A percentile compares a stretch with the other conserved stretches of the same genome.
These are phyloP conservation scores for Mariannaea elegans DNA, from an alignment of 2,329 filamentous ascomycete genomes.

Conservation along the genomic window DNA sequence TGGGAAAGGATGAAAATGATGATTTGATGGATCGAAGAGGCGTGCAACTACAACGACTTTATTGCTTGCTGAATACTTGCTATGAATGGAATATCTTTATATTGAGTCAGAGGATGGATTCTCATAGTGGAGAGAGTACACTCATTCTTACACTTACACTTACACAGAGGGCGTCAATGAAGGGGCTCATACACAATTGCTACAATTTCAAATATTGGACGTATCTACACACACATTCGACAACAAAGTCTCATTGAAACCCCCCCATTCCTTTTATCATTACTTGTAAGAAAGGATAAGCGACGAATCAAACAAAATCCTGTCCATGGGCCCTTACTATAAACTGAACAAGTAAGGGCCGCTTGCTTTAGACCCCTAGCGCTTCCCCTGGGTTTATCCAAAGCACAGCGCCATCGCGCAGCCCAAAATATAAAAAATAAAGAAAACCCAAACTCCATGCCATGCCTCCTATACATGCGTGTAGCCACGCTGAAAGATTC, in stretches of 20 bases:
- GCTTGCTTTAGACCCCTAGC: background rate
- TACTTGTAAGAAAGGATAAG: slow-evolving; percentile 14
- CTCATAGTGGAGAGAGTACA: no score
- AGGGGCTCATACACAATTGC: no score
- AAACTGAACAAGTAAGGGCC: background rate
- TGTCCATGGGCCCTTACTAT: slow-evolving; percentile 11
- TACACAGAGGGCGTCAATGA: no score
- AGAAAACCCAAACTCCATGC: slow-evolving; percentile 44
- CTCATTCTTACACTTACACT: no score
- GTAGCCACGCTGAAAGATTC: slow-evolving; percentile 23
- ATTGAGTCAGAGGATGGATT: no score
- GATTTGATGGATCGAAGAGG: background rate
- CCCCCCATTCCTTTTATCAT: slow-evolving; percentile 15
- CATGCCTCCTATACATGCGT: slow-evolving; percentile 45
- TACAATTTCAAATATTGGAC: no score
- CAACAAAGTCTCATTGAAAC: background rate
- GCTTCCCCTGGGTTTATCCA: slow-evolving; percentile 14
- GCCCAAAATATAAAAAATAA: background rate
- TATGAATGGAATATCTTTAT: background rate
- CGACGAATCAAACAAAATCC: slow-evolving; percentile 9
- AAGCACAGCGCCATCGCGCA: slow-evolving; percentile 32
- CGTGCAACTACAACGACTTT: no score
- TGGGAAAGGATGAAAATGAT: background rate
- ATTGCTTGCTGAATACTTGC: background rate
- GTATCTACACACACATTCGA: no score